Evolutionary conservation across 208 protist species (phyloP), one percentile per base, ranked within the genome.

Genomic region (Crithidia mellificae): DNA sequence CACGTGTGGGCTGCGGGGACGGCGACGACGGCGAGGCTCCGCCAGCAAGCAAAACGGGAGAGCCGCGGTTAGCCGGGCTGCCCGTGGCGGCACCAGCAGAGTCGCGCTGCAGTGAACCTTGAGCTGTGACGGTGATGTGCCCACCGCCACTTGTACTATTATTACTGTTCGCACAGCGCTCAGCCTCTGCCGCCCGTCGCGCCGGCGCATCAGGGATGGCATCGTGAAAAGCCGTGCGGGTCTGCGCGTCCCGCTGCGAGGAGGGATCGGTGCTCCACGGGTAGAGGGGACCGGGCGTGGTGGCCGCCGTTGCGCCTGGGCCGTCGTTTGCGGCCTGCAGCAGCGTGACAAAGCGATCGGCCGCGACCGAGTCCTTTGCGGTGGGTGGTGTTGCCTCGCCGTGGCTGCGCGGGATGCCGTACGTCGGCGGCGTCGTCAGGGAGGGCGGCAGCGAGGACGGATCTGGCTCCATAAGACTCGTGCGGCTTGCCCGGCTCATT

Each of bases 251-350:
- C 29, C 46, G 34, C 43, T 30, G 47, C 2, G 4, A 11, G n/a
- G 6, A 12, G 6, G 2, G 44, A 2, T 65, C 46, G 29, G 14
- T 24, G 32, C 46, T 55, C 59, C 59, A 53, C 34, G 59, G 59
- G 34, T 55, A 46, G 15, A 65, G 46, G 12, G 46, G 59, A 20
- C 59, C 46, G 34, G 59, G 30, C 22, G 59, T 24, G 9, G 41
- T 47, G 34, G 15, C 41, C 46, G 20, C 14, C 20, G 17, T 2
- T 51, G 46, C 22, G 22, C 24, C 39, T 14, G 25, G 30, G 11
- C 39, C 41, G 8, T 47, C 55, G 17, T 14, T 32, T 14, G 29
- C 14, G 1, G 46, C 20, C 8, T 34, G 59, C 32, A 55, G 29
- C 17, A 55, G 32, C 12, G 59, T 46, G 6, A 55, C 47, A 25